Evolutionary conservation across 192 early-diverging fungal species (phyloP), one percentile per base, ranked within the genome.

Genomic region (Coemansia sp.): DNA sequence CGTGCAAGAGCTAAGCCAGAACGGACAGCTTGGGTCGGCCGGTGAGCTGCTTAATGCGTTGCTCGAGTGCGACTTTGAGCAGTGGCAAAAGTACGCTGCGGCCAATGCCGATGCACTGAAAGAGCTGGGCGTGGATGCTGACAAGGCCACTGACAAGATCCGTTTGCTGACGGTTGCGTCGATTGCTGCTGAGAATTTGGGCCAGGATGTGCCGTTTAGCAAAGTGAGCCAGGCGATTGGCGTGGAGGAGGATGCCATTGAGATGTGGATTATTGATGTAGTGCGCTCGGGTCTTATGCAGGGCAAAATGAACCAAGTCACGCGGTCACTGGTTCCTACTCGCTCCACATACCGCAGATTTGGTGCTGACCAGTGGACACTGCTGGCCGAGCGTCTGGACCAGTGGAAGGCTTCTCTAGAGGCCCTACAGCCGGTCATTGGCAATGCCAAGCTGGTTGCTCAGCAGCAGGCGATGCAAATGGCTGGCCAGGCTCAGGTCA

Each of bases 211-310:
- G 67, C 74, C 86, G 38, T 96, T 94, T 71, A 58, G 66, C 52
- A 71, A 82, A n/a, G 87, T 98, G 52, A 85, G 90, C 46, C 73
- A 82, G 53, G 88, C 86, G 3, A 82, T 98, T 28, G 85, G 86
- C 53, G 85, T 98, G 54, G 73, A 83, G 12, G 86, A 86, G 56
- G 84, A 81, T 15, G 92, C 94, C 26, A 93, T 98, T 10, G 96
- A 98, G 83, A 73, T 94, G 83, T 98, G 94, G 93, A 86, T 94
- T 18, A 96, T 98, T 71, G 91, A 94, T 68, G 92, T 87, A 8
- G 94, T 98, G 53, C 89, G 93, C 38, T 87, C 91, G 24, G 92
- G 92, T 46, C 84, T 98, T 64, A 84, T 97, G 17, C 94, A 98
- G 68, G 94, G 90, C 62, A 93, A 92, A 82, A 88, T 98, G 83